These are phyloP conservation scores for Barnettozyma sp. DNA, from an alignment of 805 yeast species.

Conservation along the genomic window DNA sequence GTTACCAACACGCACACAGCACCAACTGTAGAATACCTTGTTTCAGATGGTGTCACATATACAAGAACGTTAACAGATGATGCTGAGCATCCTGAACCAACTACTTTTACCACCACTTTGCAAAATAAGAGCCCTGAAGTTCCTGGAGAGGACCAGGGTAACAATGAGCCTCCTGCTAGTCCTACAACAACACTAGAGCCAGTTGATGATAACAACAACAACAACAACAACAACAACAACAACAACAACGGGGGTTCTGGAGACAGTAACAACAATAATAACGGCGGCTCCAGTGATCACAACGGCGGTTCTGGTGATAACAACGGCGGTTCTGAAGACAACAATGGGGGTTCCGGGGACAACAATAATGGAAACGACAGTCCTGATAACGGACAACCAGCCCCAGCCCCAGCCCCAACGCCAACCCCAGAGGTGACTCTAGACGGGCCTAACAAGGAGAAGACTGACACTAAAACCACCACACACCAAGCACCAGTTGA, in stretches of 20 bases:
- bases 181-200: slow-evolving; percentile 10
- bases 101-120: slow-evolving; percentile 29
- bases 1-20: slow-evolving; percentile 33
- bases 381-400: too few relatives aligned
- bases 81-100: slow-evolving; percentile 29
- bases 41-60: slow-evolving; percentile 32
- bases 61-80: slow-evolving; percentile 33
- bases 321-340: not conserved
- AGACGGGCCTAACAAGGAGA: slow-evolving; percentile 11
- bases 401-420: slow-evolving; percentile 1
- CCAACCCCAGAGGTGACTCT: slow-evolving; percentile 10
- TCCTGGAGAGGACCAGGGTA: slow-evolving; percentile 9
- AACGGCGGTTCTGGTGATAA: slow-evolving; percentile 3
- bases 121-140: slow-evolving; percentile 13
- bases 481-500: slow-evolving; percentile 31
- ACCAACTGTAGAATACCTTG: slow-evolving; percentile 34
- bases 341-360: slow-evolving; percentile 5
- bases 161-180: slow-evolving; percentile 8
- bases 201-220: slow-evolving; percentile 17
- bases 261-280: not conserved
- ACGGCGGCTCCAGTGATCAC: slow-evolving; percentile 6
- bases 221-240: slow-evolving; percentile 6
- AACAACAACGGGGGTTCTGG: slow-evolving; percentile 5
- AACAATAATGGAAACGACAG: slow-evolving; percentile 6
- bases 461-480: slow-evolving; percentile 20